Conservation (phyloP, 139 green algal genomes). For the Chlamydomonas applanata region DNA sequence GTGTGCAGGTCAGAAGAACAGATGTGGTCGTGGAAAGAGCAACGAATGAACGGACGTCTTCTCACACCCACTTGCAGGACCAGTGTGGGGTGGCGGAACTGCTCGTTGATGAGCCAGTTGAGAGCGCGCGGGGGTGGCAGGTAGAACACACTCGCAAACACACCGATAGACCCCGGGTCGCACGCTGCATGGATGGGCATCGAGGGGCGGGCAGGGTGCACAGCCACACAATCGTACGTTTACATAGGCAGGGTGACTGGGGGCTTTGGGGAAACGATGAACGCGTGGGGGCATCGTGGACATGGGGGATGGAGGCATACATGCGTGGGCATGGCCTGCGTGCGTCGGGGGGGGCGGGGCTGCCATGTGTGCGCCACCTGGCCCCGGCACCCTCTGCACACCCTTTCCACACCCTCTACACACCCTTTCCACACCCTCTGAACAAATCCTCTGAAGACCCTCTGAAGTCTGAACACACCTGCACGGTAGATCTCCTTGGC, state of each 20-base stretch:
- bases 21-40: neutral
- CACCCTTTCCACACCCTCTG: too few relatives aligned
- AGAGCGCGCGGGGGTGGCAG: constrained; percentile 78
- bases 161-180: constrained; percentile 54
- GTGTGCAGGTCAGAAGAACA: neutral
- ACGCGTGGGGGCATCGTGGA: too few relatives aligned
- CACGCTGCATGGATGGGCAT: constrained; percentile 27
- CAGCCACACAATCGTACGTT: neutral
- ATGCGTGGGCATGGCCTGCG: too few relatives aligned
- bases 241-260: too few relatives aligned
- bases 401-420: too few relatives aligned
- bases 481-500: constrained; percentile 70
- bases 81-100: constrained; percentile 65
- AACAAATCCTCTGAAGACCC: neutral
- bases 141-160: constrained; percentile 85
- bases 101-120: constrained; percentile 75
- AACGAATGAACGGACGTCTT: neutral
- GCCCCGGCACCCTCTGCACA: neutral
- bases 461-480: neutral
- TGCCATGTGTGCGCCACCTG: neutral
- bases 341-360: too few relatives aligned
- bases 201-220: neutral
- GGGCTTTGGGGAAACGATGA: too few relatives aligned
- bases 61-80: constrained; percentile 72
- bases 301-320: too few relatives aligned